Evolutionary conservation across 768 basidiomycete species (phyloP).

Genomic region (Kwoniella europaea): DNA sequence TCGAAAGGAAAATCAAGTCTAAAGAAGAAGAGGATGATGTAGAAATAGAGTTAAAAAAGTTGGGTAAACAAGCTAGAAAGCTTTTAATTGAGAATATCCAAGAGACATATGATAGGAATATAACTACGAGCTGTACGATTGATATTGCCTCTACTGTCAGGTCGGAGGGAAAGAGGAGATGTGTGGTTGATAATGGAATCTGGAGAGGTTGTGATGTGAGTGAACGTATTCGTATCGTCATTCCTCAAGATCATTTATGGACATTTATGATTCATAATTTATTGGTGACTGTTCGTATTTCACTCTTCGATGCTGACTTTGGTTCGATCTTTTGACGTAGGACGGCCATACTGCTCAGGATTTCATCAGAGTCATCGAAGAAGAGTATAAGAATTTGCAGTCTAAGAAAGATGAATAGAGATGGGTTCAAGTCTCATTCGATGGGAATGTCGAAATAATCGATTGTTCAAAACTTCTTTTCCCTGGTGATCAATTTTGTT

Average conservation of each 20-base stretch:
- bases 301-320: too few relatives aligned
- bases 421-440: too few relatives aligned
- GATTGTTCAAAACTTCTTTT: too few relatives aligned
- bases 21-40: background rate
- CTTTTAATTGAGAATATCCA: conserved; percentile 69
- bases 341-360: conserved; percentile 74
- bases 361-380: conserved; percentile 77
- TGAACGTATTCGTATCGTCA: conserved; percentile 47
- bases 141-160: conserved; percentile 64
- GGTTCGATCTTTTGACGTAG: conserved; percentile 57
- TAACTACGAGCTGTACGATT: conserved; percentile 88
- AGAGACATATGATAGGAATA: conserved; percentile 61
- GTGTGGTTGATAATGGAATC: conserved; percentile 69
- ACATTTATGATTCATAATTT: too few relatives aligned
- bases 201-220: conserved; percentile 57
- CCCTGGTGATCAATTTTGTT: too few relatives aligned
- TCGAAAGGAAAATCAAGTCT: conserved; percentile 59
- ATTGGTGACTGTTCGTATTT: background rate
- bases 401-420: conserved; percentile 5
- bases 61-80: conserved; percentile 37
- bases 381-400: conserved; percentile 68
- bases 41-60: conserved; percentile 65
- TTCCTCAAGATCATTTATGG: too few relatives aligned
- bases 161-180: conserved; percentile 63
- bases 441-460: too few relatives aligned